phyloP scores from a whole-genome alignment of 306 rosid species.

The Vachellia collinsii region DNA sequence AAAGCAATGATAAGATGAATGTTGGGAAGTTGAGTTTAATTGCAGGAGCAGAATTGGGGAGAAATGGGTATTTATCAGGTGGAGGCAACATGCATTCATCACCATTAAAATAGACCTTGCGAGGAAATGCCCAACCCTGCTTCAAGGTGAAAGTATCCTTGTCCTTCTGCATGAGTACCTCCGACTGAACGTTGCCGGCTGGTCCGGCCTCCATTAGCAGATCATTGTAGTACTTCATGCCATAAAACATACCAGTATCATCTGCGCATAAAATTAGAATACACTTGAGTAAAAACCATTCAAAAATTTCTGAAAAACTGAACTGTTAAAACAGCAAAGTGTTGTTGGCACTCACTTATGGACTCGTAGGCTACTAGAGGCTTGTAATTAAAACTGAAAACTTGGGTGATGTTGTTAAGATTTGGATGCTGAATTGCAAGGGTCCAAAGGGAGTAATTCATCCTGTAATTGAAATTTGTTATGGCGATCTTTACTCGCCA shows the following conservation, averaged over 20 bases:
- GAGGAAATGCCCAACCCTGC: slow-evolving; percentile 97
- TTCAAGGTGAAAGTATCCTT: slow-evolving; percentile 77
- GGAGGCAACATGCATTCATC: slow-evolving; percentile 95
- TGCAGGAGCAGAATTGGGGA: slow-evolving; percentile 65
- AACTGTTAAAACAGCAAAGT: background rate
- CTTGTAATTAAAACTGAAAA: slow-evolving; percentile 91
- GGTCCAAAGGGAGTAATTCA: slow-evolving; percentile 86
- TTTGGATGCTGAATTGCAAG: slow-evolving; percentile 92
- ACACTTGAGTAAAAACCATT: slow-evolving; percentile 9
- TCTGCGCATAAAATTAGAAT: slow-evolving; percentile 52
- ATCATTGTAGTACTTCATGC: slow-evolving; percentile 80
- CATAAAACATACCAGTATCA: slow-evolving; percentile 92
- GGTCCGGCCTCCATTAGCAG: slow-evolving; percentile 89
- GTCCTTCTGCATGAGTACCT: slow-evolving; percentile 78
- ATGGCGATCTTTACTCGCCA: slow-evolving; percentile 86
- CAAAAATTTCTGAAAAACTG: background rate
- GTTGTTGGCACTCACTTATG: slow-evolving; percentile 65
- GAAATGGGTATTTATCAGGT: slow-evolving; percentile 82
- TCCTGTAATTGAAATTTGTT: slow-evolving; percentile 80
- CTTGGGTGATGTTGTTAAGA: slow-evolving; percentile 87
- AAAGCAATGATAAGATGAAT: slow-evolving; percentile 47
- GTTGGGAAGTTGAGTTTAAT: slow-evolving; percentile 39
- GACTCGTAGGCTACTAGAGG: slow-evolving; percentile 73
- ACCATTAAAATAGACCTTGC: slow-evolving; percentile 83
- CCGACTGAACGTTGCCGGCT: slow-evolving; percentile 78